A percentile compares a stretch with the other conserved stretches of the same genome.
These are phyloP conservation scores for Corymbia maculata DNA, from an alignment of 345 rosid genomes.

Conservation along the genomic window DNA sequence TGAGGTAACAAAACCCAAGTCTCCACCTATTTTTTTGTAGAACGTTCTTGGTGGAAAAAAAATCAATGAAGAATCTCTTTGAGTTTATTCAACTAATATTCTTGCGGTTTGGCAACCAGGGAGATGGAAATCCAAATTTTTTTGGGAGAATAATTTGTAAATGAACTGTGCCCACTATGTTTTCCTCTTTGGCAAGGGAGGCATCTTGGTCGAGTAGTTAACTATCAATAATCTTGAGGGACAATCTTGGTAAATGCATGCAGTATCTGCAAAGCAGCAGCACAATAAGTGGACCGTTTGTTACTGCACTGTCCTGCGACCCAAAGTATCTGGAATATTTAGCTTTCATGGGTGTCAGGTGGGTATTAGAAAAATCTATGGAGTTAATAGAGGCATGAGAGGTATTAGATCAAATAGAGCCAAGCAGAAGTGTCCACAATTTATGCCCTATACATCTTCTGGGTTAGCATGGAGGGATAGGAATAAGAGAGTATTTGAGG, in stretches of 20 bases:
- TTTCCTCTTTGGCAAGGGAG: background rate
- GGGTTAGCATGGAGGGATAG: background rate
- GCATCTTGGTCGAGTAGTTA: background rate
- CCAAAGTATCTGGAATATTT: background rate
- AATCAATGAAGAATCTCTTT: background rate
- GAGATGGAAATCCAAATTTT: background rate
- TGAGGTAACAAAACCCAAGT: background rate
- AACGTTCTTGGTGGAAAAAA: background rate
- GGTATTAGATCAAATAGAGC: background rate
- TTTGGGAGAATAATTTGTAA: background rate
- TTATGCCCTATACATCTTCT: background rate
- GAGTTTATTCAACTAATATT: background rate
- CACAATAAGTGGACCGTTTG: background rate
- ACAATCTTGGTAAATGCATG: background rate
- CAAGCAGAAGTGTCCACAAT: background rate
- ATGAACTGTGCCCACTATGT: background rate
- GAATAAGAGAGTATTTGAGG: background rate
- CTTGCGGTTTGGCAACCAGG: background rate
- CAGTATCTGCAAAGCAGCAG: background rate
- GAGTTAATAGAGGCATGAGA: background rate
- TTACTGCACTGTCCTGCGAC: background rate
- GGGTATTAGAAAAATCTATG: background rate
- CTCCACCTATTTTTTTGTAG: background rate
- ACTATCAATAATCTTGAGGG: background rate
- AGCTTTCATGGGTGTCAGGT: background rate